Base-by-base conservation (phyloP, 495 filamentous ascomycete genomes). In the Astrothelium macrocarpum region DNA sequence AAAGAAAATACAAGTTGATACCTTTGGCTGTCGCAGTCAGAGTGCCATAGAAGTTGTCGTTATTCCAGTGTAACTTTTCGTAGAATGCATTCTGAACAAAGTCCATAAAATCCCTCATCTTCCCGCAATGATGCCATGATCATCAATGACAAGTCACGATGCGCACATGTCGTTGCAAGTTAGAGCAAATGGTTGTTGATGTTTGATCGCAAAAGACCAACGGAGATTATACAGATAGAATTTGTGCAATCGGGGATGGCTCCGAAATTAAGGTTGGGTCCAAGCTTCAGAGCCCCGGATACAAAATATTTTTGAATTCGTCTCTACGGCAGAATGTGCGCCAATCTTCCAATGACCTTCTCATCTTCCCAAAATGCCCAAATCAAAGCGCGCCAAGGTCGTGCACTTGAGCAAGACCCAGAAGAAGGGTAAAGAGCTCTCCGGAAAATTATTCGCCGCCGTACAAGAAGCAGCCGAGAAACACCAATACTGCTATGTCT, bases 61-160 rank as follows among this genome's bases (percentile, higher is more conserved):
- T 81, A 72, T 93, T 90, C 94, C 94, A 97, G 67, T 85, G 80
- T 5, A 91, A 91, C 62, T 87, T 86, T 75, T 87, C 81, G 74
- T 89, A 89, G 78, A 97, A 98, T 73, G 90, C 87, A 73, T 90
- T 84, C 75, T 95, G 93, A 75, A 98, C 86, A 77, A 95, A 92
- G 72, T 97, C 90, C 92, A 97, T 98, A 79, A 97, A 98, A 74
- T 90, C 87, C 78, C 95, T 85, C 94, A 98, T 98, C 60, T 65
- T 61, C 59, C 28, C 49, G 9, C 20, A 26, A 16, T 2, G 29
- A 56, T 56, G 49, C 49, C 49, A 56, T 56, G 49, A 16, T 56
- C 49, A 9, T 56, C 16, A 26, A 29, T 20, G 9, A 20, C 25
- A 56, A 7, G 2, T 56, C 49, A 56, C 23, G 25, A 12, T 29